These are phyloP conservation scores for Pseudonitzschia pungens DNA, from an alignment of 108 stramenopile genomes.

Conservation along the genomic window DNA sequence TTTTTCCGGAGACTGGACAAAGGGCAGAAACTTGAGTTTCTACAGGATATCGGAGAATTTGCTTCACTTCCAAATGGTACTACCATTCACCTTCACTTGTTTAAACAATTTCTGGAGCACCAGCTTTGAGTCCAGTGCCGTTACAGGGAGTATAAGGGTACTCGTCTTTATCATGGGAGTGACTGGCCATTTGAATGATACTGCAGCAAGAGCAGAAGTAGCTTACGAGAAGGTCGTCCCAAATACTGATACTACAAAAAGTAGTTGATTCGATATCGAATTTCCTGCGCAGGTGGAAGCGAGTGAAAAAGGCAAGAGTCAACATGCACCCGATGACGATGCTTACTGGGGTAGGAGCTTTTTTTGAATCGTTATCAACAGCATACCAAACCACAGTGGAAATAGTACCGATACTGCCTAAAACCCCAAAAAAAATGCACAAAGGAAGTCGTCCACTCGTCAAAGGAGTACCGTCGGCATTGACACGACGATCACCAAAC, in stretches of 20 bases:
- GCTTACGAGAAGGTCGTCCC: not conserved
- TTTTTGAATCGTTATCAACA: too few relatives aligned
- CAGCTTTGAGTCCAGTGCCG: not conserved
- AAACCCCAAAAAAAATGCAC: not conserved
- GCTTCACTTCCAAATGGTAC: too few relatives aligned
- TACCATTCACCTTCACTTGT: not conserved
- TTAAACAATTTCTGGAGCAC: not conserved
- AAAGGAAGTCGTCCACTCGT: not conserved
- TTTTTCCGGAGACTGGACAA: too few relatives aligned
- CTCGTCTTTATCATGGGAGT: not conserved
- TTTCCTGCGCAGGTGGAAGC: not conserved
- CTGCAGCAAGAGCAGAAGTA: not conserved
- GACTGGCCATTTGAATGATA: not conserved
- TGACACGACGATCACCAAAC: not conserved
- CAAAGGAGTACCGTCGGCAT: not conserved
- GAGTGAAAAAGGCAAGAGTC: not conserved
- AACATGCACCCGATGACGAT: too few relatives aligned
- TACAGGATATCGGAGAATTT: too few relatives aligned
- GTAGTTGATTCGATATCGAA: not conserved
- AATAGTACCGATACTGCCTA: too few relatives aligned
- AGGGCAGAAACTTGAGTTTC: too few relatives aligned
- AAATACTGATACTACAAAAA: not conserved
- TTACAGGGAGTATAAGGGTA: not conserved
- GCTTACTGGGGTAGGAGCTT: too few relatives aligned
- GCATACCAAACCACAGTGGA: too few relatives aligned